Percentiles rank a stretch among this genome's conserved stretches.
These are phyloP conservation scores for Guillardia theta DNA, from an alignment of 78 protist species.

Conservation along the genomic window DNA sequence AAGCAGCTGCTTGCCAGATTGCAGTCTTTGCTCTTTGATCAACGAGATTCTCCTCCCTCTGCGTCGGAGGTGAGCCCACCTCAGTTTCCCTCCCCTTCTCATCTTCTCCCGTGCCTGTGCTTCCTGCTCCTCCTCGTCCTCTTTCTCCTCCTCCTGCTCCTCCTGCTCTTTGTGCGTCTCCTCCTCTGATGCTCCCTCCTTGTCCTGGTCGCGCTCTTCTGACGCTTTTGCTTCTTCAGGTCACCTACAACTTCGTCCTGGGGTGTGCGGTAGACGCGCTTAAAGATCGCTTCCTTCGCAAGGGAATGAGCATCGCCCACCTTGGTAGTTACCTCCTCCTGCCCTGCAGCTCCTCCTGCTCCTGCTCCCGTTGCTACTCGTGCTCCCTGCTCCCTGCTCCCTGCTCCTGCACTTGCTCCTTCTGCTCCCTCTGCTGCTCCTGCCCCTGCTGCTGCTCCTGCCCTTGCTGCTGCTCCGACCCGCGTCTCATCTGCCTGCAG, in stretches of 20 bases:
- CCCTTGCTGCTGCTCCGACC: neutral
- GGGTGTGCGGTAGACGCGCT: neutral
- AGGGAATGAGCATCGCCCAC: too few relatives aligned
- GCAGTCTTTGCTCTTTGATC: neutral
- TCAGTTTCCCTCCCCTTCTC: neutral
- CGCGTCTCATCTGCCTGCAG: neutral
- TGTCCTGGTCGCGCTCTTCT: neutral
- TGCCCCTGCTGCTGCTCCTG: neutral
- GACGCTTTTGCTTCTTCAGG: neutral
- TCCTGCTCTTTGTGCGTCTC: neutral
- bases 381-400: neutral
- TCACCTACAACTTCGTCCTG: neutral
- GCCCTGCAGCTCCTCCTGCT: neutral
- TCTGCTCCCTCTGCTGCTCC: neutral
- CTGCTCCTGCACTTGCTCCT: neutral
- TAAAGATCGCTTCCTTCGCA: neutral
- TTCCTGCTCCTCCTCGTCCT: neutral
- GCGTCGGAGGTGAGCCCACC: neutral
- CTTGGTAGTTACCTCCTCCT: neutral
- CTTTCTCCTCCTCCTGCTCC: neutral
- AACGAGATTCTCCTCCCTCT: neutral
- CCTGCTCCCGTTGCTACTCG: neutral
- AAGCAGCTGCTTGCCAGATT: neutral
- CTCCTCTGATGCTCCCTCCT: neutral
- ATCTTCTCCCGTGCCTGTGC: neutral